Percentiles rank a stretch among this genome's conserved stretches.
Conservation (phyloP, 805 yeast genomes). For the Candida orba region DNA sequence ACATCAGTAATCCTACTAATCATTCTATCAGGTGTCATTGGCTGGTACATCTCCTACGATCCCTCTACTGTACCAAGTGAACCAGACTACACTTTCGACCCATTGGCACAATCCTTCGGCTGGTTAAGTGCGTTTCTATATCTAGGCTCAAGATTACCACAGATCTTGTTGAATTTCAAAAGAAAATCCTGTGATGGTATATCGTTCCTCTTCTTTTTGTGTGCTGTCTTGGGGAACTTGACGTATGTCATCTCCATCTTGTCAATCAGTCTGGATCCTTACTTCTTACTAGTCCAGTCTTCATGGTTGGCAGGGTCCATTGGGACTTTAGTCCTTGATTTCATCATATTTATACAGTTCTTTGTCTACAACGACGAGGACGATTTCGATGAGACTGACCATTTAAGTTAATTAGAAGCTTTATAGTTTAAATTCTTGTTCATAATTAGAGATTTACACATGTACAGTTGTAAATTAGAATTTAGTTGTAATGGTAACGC, state of each 20-base stretch:
- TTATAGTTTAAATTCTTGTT: no score
- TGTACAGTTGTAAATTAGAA: no score
- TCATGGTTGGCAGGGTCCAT: constrained; percentile 91
- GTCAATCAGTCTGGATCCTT: constrained; percentile 60
- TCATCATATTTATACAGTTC: constrained; percentile 78
- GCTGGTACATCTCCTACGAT: constrained; percentile 72
- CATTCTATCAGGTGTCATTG: constrained; percentile 71
- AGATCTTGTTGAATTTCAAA: constrained; percentile 74
- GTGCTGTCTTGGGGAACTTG: constrained; percentile 91
- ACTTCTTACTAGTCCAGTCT: constrained; percentile 72
- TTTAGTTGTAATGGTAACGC: no score
- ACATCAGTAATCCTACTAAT: constrained; percentile 56
- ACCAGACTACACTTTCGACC: constrained; percentile 54
- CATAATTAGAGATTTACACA: no score
- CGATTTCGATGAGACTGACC: not conserved
- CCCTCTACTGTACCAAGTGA: constrained; percentile 25
- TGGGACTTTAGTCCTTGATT: constrained; percentile 81
- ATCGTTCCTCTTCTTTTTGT: constrained; percentile 84
- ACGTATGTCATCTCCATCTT: constrained; percentile 86
- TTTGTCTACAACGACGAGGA: constrained; percentile 45
- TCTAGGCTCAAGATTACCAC: constrained; percentile 89
- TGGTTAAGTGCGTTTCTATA: constrained; percentile 66
- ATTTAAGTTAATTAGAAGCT: no score
- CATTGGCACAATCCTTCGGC: constrained; percentile 83
- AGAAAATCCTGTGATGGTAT: constrained; percentile 94